These are phyloP conservation scores for Colletotrichum sp. DNA, from an alignment of 2,329 filamentous ascomycete genomes.

Conservation along the genomic window DNA sequence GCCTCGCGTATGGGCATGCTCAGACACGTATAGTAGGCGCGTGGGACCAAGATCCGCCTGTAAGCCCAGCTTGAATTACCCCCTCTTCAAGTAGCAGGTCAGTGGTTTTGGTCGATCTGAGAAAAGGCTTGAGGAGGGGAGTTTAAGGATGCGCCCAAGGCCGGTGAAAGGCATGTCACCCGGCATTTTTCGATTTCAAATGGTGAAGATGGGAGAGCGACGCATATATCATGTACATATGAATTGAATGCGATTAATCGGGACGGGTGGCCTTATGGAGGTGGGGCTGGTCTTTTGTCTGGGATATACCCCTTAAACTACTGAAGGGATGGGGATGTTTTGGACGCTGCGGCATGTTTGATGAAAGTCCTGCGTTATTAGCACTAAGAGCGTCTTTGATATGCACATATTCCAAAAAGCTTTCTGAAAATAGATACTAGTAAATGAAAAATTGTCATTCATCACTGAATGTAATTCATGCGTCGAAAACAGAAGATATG, in stretches of 20 bases:
- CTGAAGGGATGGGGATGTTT: neutral
- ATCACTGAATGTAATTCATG: neutral
- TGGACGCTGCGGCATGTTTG: neutral
- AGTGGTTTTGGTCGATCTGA: neutral
- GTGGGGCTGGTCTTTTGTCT: neutral
- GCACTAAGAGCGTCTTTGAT: neutral
- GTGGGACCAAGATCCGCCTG: neutral
- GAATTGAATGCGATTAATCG: neutral
- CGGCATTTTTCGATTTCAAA: neutral
- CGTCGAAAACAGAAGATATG: neutral
- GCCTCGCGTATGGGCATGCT: neutral
- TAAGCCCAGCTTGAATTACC: neutral
- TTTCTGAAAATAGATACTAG: neutral
- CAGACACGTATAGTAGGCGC: neutral
- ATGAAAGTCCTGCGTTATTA: neutral
- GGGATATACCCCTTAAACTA: neutral
- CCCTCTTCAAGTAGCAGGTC: neutral
- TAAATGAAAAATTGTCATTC: neutral
- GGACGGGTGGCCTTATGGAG: neutral
- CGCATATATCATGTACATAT: neutral
- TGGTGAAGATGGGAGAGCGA: neutral
- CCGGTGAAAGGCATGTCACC: neutral
- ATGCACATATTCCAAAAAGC: neutral
- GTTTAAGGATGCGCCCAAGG: neutral
- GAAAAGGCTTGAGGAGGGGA: neutral